phyloP scores from a whole-genome alignment of 306 rosid species.

The Fragaria iinumae region DNA sequence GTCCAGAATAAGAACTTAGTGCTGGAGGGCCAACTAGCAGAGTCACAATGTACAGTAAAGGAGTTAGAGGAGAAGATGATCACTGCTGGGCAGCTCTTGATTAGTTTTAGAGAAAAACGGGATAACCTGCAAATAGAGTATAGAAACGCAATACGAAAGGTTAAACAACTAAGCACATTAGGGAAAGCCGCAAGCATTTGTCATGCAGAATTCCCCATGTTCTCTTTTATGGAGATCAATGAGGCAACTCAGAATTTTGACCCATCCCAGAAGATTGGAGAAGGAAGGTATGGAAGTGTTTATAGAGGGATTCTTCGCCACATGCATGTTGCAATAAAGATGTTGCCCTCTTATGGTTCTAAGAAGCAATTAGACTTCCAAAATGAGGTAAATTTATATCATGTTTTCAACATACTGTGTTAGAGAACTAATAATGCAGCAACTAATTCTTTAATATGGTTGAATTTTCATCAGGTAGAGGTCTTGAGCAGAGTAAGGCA shows the following conservation, averaged over 20 bases:
- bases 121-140: constrained; percentile 60
- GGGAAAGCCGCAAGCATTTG: constrained; percentile 36
- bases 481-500: constrained; percentile 79
- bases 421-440: background rate
- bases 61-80: constrained; percentile 84
- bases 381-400: constrained; percentile 55
- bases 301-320: constrained; percentile 75
- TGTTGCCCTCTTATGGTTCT: constrained; percentile 88
- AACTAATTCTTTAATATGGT: constrained; percentile 21
- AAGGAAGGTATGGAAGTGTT: constrained; percentile 83
- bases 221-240: constrained; percentile 80
- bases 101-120: constrained; percentile 71
- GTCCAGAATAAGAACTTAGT: constrained; percentile 49
- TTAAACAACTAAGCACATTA: constrained; percentile 44
- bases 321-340: constrained; percentile 83
- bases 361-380: constrained; percentile 61
- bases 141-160: constrained; percentile 51
- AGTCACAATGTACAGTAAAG: constrained; percentile 39
- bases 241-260: constrained; percentile 83
- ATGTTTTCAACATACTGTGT: background rate
- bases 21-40: constrained; percentile 45
- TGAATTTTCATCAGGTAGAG: constrained; percentile 74
- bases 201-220: constrained; percentile 57
- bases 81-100: constrained; percentile 71
- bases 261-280: constrained; percentile 90